Evolutionary conservation across 139 green algal species (phyloP).

Genomic region (Ulvella scutata): DNA sequence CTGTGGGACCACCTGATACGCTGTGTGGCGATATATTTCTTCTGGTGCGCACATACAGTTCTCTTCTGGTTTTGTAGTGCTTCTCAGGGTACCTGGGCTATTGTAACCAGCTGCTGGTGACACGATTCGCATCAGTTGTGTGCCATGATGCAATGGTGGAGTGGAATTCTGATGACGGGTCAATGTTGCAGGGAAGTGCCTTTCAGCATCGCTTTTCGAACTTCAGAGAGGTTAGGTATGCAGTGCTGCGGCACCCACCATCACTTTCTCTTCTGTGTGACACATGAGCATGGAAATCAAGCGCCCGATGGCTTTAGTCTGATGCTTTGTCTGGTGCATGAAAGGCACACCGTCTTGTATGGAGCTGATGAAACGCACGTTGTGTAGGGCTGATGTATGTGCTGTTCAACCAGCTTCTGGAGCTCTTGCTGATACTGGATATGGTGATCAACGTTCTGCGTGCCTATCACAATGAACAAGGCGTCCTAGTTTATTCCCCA

Average conservation of each 20-base stretch:
- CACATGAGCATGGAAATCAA: not conserved
- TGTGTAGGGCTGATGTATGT: not conserved
- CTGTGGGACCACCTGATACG: not conserved
- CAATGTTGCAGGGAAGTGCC: not conserved
- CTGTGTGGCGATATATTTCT: not conserved
- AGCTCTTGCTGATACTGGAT: not conserved
- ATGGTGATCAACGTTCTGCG: not conserved
- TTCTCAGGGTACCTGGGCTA: too few relatives aligned
- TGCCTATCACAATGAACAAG: not conserved
- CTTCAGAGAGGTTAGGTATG: not conserved
- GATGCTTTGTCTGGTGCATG: too few relatives aligned
- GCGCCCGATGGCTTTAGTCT: not conserved
- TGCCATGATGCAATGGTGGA: too few relatives aligned
- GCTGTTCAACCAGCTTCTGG: not conserved
- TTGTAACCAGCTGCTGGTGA: too few relatives aligned
- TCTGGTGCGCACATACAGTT: not conserved
- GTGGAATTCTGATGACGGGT: too few relatives aligned
- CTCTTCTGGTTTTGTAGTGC: too few relatives aligned
- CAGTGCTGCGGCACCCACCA: too few relatives aligned
- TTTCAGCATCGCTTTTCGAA: not conserved
- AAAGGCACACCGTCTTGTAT: not conserved
- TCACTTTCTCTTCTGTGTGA: not conserved
- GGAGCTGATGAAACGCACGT: not conserved
- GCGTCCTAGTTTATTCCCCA: not conserved
- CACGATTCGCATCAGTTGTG: too few relatives aligned